Evolutionary conservation across 2,329 filamentous ascomycete species (phyloP), one percentile per base, ranked within the genome.

Genomic region (Neofusicoccum kwambonambiense): DNA sequence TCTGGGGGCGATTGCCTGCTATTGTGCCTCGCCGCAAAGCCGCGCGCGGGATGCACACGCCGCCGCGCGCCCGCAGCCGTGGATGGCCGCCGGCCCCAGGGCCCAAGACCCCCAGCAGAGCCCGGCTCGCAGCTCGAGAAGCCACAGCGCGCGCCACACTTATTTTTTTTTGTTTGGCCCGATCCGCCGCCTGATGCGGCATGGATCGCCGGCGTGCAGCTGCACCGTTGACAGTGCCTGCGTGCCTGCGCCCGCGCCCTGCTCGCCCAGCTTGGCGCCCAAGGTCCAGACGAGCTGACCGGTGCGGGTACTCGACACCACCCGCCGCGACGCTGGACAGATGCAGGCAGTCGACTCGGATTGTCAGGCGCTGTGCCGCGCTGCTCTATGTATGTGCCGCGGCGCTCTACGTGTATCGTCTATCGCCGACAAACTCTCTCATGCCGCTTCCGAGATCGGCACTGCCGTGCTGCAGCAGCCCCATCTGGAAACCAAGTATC

Each of bases 111-210:
- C 41, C 17, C 35, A 27, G 7, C 31, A 17, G 52, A 19, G 17
- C 52, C 37, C 19, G 17, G 11, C 17, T 13, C 49, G 22, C 12
- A 17, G 37, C 17, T 12, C 52, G 11, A 22, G 27, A 22, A 58
- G 54, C 54, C 54, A 58, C 54, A 58, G 8, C 54, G 13, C 27
- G 13, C 37, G 54, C 54, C 54, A 44, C 54, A 44, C 54, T 58
- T 54, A 22, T 34, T 58, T 58, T 44, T 27, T 41, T 44, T 44
- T 44, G 54, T 7, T 34, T 56, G 34, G 15, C 19, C 39, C 54
- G 22, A 58, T 5, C n/a, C 7, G 39, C 17, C 22, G 12, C 11
- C 39, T 27, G 19, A 17, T 17, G 39, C 3, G 41, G 54, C 22
- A 58, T 22, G 15, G 54, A 58, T 58, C 54, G 27, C 17, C 54